phyloP scores from a whole-genome alignment of 1,139 yeast species.

The Pichia kudriavzevii region DNA sequence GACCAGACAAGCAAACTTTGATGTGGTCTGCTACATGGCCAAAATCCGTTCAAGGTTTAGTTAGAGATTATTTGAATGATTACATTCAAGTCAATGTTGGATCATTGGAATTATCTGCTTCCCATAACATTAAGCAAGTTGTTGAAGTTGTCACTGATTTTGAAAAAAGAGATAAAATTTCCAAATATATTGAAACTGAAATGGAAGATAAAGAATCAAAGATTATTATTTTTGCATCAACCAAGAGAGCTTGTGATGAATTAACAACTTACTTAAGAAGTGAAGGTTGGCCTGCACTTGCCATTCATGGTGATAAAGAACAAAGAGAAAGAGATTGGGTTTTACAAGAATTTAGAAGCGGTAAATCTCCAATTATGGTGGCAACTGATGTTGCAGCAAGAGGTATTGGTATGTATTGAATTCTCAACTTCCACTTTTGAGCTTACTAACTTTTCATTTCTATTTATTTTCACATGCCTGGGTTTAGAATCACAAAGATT shows the following conservation, averaged over 20 bases:
- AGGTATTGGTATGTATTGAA: slow-evolving; percentile 90
- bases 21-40: slow-evolving; percentile 99
- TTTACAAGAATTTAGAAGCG: slow-evolving; percentile 80
- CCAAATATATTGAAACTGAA: slow-evolving; percentile 77
- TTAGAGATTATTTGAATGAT: slow-evolving; percentile 83
- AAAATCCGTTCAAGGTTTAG: slow-evolving; percentile 88
- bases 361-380: slow-evolving; percentile 94
- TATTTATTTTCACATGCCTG: slow-evolving; percentile 1
- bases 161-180: slow-evolving; percentile 88
- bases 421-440: slow-evolving; percentile 2
- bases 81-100: slow-evolving; percentile 96
- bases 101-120: slow-evolving; percentile 90
- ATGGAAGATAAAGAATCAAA: slow-evolving; percentile 74
- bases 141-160: slow-evolving; percentile 87
- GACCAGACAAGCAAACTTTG: slow-evolving; percentile 92
- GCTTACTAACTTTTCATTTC: background rate
- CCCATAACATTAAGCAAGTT: slow-evolving; percentile 89
- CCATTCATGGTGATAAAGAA: slow-evolving; percentile 97
- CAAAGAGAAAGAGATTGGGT: slow-evolving; percentile 99
- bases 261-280: slow-evolving; percentile 84
- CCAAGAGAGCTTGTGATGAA: slow-evolving; percentile 97
- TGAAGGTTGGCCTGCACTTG: slow-evolving; percentile 99
- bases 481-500: too few relatives aligned
- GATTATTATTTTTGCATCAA: slow-evolving; percentile 82
- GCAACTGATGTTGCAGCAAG: slow-evolving; percentile 99